A percentile compares a stretch with the other conserved stretches of the same genome.
Conservation (phyloP, 2,329 filamentous ascomycete genomes). For the Leptographium radiaticola region DNA sequence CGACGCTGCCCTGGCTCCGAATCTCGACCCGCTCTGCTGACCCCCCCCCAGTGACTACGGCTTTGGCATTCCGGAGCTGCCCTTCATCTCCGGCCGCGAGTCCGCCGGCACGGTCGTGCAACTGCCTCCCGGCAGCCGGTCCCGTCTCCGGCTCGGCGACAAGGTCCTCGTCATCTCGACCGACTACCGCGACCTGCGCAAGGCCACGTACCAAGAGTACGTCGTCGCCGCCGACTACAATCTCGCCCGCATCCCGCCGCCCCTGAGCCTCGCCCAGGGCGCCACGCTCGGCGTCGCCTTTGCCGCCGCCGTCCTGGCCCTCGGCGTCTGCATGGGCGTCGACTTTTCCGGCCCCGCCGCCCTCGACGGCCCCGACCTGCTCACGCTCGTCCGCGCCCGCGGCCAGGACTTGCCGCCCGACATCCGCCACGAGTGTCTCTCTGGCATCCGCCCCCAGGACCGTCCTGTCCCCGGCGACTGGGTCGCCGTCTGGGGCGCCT, state of each 20-base stretch:
- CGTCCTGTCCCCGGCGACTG: conserved; percentile 49
- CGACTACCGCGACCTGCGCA: conserved; percentile 59
- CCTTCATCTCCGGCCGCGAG: conserved; percentile 58
- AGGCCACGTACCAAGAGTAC: conserved; percentile 60
- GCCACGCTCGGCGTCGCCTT: conserved; percentile 59
- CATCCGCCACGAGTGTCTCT: conserved; percentile 49
- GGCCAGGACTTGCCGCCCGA: conserved; percentile 43
- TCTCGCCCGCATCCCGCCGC: conserved; percentile 44
- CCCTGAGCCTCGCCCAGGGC: conserved; percentile 38
- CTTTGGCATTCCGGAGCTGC: conserved; percentile 54
- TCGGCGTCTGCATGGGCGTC: conserved; percentile 58
- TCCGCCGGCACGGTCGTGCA: conserved; percentile 51
- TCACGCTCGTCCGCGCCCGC: conserved; percentile 33
- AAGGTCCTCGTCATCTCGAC: conserved; percentile 54
- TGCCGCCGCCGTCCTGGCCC: conserved; percentile 51
- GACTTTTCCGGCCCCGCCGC: conserved; percentile 37
- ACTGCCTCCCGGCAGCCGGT: conserved; percentile 22
- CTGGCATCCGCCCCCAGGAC: conserved; percentile 36
- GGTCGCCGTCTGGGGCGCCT: conserved; percentile 63
- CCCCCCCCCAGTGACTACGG: conserved; percentile 44
- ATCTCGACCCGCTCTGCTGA: neutral
- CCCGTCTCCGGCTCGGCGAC: conserved; percentile 43
- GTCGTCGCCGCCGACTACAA: conserved; percentile 53
- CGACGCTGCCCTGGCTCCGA: neutral
- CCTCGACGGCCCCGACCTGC: conserved; percentile 44